A percentile compares a stretch with the other conserved stretches of the same genome.
phyloP scores from a whole-genome alignment of 805 yeast species.

The Candida dajiaensis region DNA sequence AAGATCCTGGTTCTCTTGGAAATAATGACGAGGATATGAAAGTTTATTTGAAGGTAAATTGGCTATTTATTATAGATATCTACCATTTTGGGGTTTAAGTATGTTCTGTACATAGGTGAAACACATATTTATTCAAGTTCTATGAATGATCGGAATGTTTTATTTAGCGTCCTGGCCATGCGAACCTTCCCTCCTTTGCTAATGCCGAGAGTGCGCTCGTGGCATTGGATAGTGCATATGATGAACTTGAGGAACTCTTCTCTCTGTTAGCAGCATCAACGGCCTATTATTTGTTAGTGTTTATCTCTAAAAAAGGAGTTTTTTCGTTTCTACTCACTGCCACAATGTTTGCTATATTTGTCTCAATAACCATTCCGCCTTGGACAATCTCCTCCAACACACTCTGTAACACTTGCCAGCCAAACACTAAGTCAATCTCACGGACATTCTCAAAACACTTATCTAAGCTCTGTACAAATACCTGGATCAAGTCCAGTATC shows the following conservation, averaged over 20 bases:
- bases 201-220: conserved; percentile 23
- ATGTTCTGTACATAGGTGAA: not conserved
- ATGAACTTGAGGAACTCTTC: conserved; percentile 12
- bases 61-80: not conserved
- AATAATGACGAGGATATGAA: conserved; percentile 8
- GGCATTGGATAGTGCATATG: conserved; percentile 27
- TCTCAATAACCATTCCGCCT: conserved; percentile 97
- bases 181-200: conserved; percentile 22
- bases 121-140: not conserved
- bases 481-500: conserved; percentile 88
- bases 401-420: conserved; percentile 94
- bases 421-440: conserved; percentile 94
- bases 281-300: conserved; percentile 30
- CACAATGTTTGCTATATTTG: conserved; percentile 76
- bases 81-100: not conserved
- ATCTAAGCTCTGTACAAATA: conserved; percentile 91
- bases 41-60: not conserved
- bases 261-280: conserved; percentile 56
- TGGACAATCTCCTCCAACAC: conserved; percentile 90
- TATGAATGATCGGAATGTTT: not conserved
- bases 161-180: conserved; percentile 22
- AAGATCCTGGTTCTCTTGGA: conserved; percentile 29
- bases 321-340: conserved; percentile 28
- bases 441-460: conserved; percentile 92
- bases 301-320: not conserved